phyloP scores from a whole-genome alignment of 1,284 basidiomycete genomes.

The Lentinus polychrous region DNA sequence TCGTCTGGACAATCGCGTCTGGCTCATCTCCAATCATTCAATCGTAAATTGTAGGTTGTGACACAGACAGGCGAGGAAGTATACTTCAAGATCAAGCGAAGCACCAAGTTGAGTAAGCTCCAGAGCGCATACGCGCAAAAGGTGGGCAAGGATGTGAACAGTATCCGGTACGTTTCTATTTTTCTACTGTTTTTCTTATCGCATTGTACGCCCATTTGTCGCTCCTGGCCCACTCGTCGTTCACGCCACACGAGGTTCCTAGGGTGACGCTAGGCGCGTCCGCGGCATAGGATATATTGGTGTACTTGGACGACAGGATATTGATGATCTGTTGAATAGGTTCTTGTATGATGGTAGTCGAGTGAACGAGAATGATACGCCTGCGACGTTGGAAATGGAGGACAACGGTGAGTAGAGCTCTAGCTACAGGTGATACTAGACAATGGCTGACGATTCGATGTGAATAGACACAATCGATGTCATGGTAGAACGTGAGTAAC shows the following conservation, averaged over 20 bases:
- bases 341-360: slow-evolving; percentile 83
- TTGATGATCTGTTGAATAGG: slow-evolving; percentile 31
- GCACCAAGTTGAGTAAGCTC: slow-evolving; percentile 89
- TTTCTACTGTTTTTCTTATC: background rate
- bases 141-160: slow-evolving; percentile 83
- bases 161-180: slow-evolving; percentile 66
- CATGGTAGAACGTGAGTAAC: slow-evolving; percentile 81
- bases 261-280: no score
- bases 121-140: slow-evolving; percentile 91
- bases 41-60: slow-evolving; percentile 48
- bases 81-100: slow-evolving; percentile 97
- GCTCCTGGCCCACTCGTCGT: background rate
- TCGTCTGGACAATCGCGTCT: background rate
- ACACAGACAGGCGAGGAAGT: slow-evolving; percentile 83
- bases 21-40: slow-evolving; percentile 7
- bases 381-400: slow-evolving; percentile 78
- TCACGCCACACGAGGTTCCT: background rate
- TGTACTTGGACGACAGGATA: background rate
- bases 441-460: slow-evolving; percentile 1
- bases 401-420: slow-evolving; percentile 55
- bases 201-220: background rate
- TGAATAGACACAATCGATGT: slow-evolving; percentile 78
- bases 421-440: slow-evolving; percentile 1
- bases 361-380: slow-evolving; percentile 83
- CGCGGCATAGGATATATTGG: background rate